Conservation (phyloP, 805 yeast genomes). For the Lachancea sp. region DNA sequence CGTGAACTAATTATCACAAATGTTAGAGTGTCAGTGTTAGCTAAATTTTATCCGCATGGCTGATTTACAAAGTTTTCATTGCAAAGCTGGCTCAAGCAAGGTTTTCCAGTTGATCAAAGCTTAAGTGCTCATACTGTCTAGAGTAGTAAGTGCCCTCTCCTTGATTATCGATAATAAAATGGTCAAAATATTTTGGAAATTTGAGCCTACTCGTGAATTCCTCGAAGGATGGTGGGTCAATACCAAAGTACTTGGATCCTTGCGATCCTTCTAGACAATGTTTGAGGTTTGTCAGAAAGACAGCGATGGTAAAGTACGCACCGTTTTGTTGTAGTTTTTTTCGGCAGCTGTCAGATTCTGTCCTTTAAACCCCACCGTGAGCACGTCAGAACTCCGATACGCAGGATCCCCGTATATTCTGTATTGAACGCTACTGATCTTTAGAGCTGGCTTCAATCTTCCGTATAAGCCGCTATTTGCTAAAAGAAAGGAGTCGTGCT, state of each 20-base stretch:
- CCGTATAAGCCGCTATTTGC: background rate
- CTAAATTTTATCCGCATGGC: background rate
- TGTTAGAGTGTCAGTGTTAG: background rate
- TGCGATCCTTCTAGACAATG: background rate
- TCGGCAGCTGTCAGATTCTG: background rate
- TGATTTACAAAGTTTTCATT: background rate
- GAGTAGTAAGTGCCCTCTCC: background rate
- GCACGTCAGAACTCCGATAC: background rate
- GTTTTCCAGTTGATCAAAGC: background rate
- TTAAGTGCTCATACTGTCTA: background rate
- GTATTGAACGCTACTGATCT: background rate
- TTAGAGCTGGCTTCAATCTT: background rate
- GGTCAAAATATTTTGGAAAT: slow-evolving; percentile 1
- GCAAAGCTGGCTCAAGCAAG: background rate
- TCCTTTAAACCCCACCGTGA: background rate
- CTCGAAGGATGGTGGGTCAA: slow-evolving; percentile 1
- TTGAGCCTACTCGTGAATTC: slow-evolving; percentile 1
- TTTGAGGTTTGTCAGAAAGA: slow-evolving; percentile 3
- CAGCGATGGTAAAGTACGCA: slow-evolving; percentile 4
- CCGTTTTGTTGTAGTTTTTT: background rate
- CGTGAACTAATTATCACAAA: background rate
- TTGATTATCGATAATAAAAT: background rate
- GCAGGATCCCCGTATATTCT: slow-evolving; percentile 3
- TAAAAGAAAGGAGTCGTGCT: slow-evolving; percentile 1
- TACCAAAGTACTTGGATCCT: background rate